phyloP scores from a whole-genome alignment of 139 green algal species.

The Coelastrella sp. region DNA sequence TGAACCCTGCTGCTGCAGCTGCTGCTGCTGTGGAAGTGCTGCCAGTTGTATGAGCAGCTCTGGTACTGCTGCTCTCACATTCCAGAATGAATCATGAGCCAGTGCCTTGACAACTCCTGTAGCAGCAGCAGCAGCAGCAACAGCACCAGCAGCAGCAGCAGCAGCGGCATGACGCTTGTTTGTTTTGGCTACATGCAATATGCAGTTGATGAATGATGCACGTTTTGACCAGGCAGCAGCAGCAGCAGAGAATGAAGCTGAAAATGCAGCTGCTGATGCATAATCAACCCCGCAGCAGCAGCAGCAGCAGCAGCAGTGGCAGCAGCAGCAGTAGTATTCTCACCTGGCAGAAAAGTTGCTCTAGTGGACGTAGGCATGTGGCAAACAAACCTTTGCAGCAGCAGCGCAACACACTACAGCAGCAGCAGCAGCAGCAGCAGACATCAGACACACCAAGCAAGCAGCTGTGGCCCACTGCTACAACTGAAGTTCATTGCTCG shows the following conservation, averaged over 20 bases:
- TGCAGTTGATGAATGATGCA: too few relatives aligned
- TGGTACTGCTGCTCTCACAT: slow-evolving; percentile 30
- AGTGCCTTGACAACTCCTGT: slow-evolving; percentile 18
- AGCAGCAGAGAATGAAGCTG: too few relatives aligned
- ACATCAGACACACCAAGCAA: neutral
- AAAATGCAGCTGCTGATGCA: too few relatives aligned
- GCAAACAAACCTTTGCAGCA: slow-evolving; percentile 30
- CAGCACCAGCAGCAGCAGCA: neutral
- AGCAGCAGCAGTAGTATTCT: neutral
- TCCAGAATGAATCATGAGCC: slow-evolving; percentile 23
- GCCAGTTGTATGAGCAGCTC: neutral
- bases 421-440: slow-evolving; percentile 4
- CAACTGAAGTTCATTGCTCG: too few relatives aligned
- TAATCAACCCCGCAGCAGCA: neutral
- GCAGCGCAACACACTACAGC: slow-evolving; percentile 27
- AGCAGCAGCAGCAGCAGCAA: neutral
- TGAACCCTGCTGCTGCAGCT: slow-evolving; percentile 25
- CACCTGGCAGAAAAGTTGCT: neutral
- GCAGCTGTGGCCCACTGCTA: too few relatives aligned
- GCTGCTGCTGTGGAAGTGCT: neutral
- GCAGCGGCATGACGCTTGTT: too few relatives aligned
- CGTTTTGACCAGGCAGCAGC: too few relatives aligned
- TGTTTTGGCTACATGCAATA: too few relatives aligned
- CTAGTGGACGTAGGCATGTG: slow-evolving; percentile 13
- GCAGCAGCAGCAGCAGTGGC: neutral